phyloP scores from a whole-genome alignment of 2,329 filamentous ascomycete genomes.

The Fusarium begoniae region DNA sequence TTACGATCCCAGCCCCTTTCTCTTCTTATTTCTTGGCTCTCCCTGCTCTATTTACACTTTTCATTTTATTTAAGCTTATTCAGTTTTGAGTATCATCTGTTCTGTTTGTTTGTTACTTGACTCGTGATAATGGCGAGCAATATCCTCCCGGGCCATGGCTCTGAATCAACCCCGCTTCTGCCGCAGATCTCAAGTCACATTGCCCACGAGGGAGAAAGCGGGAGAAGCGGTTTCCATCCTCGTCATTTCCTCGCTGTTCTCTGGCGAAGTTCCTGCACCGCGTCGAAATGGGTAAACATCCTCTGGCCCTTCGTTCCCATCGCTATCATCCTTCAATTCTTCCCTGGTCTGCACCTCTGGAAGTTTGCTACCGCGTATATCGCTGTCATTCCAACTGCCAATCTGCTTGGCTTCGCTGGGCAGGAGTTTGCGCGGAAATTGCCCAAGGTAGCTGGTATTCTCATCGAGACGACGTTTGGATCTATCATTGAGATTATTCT shows the following conservation, averaged over 20 bases:
- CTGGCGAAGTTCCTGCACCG: conserved; percentile 54
- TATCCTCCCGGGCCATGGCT: conserved; percentile 13
- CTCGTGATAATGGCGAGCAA: conserved; percentile 20
- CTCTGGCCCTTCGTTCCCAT: conserved; percentile 60
- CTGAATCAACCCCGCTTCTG: conserved; percentile 45
- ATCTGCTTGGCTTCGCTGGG: conserved; percentile 57
- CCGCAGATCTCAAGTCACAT: conserved; percentile 32
- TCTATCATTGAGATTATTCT: conserved; percentile 75
- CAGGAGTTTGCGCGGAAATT: conserved; percentile 72
- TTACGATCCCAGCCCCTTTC: neutral
- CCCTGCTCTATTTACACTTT: neutral
- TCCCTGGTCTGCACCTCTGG: conserved; percentile 49
- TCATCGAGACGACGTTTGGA: conserved; percentile 63
- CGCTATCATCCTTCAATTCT: conserved; percentile 53
- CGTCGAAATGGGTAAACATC: conserved; percentile 57
- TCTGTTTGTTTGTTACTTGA: neutral
- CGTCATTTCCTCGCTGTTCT: conserved; percentile 54
- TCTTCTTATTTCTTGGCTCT: neutral
- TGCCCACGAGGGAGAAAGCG: conserved; percentile 55
- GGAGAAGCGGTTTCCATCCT: conserved; percentile 54
- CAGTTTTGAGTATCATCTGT: fast-evolving
- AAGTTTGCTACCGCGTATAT: conserved; percentile 59
- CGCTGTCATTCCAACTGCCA: conserved; percentile 60
- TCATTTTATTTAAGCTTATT: too few relatives aligned
- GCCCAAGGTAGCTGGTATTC: conserved; percentile 67